Conservation (phyloP, 768 basidiomycete genomes). For the Lanmaoa pseudosensibilis region DNA sequence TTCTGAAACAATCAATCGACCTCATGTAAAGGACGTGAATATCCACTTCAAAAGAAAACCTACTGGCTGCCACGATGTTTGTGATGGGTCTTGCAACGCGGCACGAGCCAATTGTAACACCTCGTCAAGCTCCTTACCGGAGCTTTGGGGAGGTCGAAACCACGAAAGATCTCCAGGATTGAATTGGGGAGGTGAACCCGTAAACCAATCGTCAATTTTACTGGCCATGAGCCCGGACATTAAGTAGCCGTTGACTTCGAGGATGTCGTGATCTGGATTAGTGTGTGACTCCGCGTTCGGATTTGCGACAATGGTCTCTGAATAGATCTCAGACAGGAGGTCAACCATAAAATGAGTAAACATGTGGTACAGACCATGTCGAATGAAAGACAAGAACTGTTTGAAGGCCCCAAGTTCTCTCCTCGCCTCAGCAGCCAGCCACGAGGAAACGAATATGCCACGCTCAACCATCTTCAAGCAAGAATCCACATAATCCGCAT, state of each 20-base stretch:
- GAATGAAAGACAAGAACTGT: slow-evolving; percentile 77
- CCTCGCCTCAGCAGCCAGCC: slow-evolving; percentile 67
- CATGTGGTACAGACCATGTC: slow-evolving; percentile 54
- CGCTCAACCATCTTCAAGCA: slow-evolving; percentile 54
- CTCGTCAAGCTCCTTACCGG: slow-evolving; percentile 31
- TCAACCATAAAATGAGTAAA: slow-evolving; percentile 5
- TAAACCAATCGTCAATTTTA: slow-evolving; percentile 79
- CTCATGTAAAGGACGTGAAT: slow-evolving; percentile 25
- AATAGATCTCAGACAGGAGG: slow-evolving; percentile 20
- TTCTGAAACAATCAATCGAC: slow-evolving; percentile 42
- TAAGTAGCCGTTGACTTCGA: slow-evolving; percentile 81
- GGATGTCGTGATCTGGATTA: slow-evolving; percentile 60
- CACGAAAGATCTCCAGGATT: slow-evolving; percentile 33
- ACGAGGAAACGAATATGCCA: slow-evolving; percentile 63
- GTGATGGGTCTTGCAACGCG: slow-evolving; percentile 47
- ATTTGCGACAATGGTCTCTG: slow-evolving; percentile 53
- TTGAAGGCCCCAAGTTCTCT: slow-evolving; percentile 71
- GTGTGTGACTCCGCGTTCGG: slow-evolving; percentile 49
- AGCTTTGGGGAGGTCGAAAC: slow-evolving; percentile 21
- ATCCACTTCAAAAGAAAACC: slow-evolving; percentile 35
- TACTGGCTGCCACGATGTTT: slow-evolving; percentile 55
- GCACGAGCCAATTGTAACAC: slow-evolving; percentile 49
- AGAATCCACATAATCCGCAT: slow-evolving; percentile 46
- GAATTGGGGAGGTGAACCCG: slow-evolving; percentile 48
- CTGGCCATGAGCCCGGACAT: slow-evolving; percentile 67